These are phyloP conservation scores for Mycena chlorophos DNA, from an alignment of 768 basidiomycete genomes.

Conservation along the genomic window DNA sequence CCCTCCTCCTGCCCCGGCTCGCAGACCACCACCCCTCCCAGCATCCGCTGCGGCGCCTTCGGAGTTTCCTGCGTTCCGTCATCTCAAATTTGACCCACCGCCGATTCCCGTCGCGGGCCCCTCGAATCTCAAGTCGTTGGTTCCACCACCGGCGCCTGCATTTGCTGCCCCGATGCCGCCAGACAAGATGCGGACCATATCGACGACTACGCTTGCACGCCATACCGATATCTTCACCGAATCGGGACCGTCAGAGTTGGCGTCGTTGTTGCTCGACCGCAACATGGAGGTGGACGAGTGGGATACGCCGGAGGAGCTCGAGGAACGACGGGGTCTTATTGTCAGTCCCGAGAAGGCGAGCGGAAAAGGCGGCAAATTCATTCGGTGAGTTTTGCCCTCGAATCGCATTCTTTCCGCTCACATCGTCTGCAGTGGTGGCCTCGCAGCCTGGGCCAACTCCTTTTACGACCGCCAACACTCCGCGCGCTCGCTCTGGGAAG, in stretches of 20 bases:
- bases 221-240: constrained; percentile 56
- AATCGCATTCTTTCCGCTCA: background rate
- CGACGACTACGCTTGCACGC: constrained; percentile 51
- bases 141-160: constrained; percentile 16
- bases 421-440: constrained; percentile 46
- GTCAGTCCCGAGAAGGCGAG: constrained; percentile 58
- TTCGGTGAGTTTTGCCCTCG: constrained; percentile 40
- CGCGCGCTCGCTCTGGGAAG: constrained; percentile 52
- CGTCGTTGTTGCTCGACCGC: constrained; percentile 54
- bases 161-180: constrained; percentile 26
- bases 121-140: constrained; percentile 18
- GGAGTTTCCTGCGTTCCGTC: constrained; percentile 11
- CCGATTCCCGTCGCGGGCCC: constrained; percentile 8
- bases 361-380: constrained; percentile 36
- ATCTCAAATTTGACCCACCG: constrained; percentile 7
- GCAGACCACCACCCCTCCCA: constrained; percentile 5
- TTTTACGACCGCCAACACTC: constrained; percentile 46
- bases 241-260: constrained; percentile 47
- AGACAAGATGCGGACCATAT: constrained; percentile 49
- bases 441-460: constrained; percentile 51
- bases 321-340: constrained; percentile 51
- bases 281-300: constrained; percentile 34
- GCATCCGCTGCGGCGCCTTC: constrained; percentile 7
- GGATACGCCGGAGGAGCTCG: constrained; percentile 30
- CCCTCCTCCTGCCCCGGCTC: background rate